These are phyloP conservation scores for Exobasidium rhododendri DNA, from an alignment of 1,284 basidiomycete genomes.

Conservation along the genomic window DNA sequence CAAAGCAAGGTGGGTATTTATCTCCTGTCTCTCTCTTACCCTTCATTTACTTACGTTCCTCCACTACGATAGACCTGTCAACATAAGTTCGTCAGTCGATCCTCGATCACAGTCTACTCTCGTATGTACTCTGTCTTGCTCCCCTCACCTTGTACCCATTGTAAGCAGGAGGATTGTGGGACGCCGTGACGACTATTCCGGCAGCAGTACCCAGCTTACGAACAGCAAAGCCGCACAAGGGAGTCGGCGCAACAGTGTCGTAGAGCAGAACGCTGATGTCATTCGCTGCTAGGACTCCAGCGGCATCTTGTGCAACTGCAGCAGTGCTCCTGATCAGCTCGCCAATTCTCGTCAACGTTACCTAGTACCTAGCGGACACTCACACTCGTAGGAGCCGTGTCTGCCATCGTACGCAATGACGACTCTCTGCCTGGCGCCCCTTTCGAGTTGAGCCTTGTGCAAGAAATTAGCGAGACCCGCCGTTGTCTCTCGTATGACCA, in stretches of 20 bases:
- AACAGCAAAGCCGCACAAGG: conserved; percentile 43
- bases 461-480: conserved; percentile 38
- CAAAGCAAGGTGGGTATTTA: no score
- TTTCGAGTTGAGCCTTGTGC: conserved; percentile 22
- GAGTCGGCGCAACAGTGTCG: conserved; percentile 29
- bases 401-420: conserved; percentile 47
- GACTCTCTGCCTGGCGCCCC: conserved; percentile 30
- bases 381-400: conserved; percentile 33
- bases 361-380: conserved; percentile 5
- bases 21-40: no score
- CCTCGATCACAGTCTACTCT: not conserved
- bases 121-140: not conserved
- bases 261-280: conserved; percentile 32
- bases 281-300: conserved; percentile 32
- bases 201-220: conserved; percentile 37
- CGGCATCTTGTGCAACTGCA: conserved; percentile 30
- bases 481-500: conserved; percentile 39
- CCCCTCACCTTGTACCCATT: conserved; percentile 40
- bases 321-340: not conserved
- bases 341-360: not conserved
- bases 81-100: not conserved
- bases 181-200: conserved; percentile 44
- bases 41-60: conserved; percentile 24
- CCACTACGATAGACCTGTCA: conserved; percentile 30
- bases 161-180: conserved; percentile 47